Base-by-base conservation (phyloP, 192 early-diverging fungal genomes). In the Dissophora globulifera region DNA sequence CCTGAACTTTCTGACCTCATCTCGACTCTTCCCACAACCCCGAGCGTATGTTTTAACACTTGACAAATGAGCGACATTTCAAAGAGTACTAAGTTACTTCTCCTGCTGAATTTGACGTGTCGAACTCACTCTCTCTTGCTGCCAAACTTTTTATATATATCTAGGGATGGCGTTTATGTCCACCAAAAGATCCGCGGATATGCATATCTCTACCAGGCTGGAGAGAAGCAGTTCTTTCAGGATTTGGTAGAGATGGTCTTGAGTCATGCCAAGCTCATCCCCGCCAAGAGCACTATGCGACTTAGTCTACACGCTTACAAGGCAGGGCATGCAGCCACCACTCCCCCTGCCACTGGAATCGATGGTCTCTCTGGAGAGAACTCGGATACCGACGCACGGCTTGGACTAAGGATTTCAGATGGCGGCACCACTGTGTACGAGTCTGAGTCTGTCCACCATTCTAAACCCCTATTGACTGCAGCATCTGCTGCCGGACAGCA, bases 151-250 rank as follows among this genome's bases (percentile, higher is more conserved):
- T n/a, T n/a, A n/a, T n/a, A n/a, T n/a, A n/a, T n/a, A n/a, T 30
- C 0, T 55, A 69, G 67, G 30, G 59, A 71, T 38, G 43, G 59
- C 9, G 53, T 62, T 3, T 59, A 62, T 42, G 25, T 71, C 23
- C 50, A 60, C 26, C 52, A 56, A 52, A 62, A 59, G 53, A 71
- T 71, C 8, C 58, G 69, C 16, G 59, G 69, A 35, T 71, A 62
- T 41, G 69, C 69, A 3, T 42, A 52, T 29, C 46, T 71, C n/a
- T 57, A 57, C 27, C 47, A 71, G 16, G 59, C 56, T 26, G 69
- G 69, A 8, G 69, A 71, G 38, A 52, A 57, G 16, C 69, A 71
- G 7, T 71, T 62, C 42, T 61, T 71, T 22, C 35, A 19, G 4
- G 60, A 71, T 17, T 16, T 71, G 38, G 9, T 62, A 43, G 59